Percentiles rank a stretch among this genome's conserved stretches.
Conservation (phyloP, 768 basidiomycete species). For the Phylloporus arenicola region DNA sequence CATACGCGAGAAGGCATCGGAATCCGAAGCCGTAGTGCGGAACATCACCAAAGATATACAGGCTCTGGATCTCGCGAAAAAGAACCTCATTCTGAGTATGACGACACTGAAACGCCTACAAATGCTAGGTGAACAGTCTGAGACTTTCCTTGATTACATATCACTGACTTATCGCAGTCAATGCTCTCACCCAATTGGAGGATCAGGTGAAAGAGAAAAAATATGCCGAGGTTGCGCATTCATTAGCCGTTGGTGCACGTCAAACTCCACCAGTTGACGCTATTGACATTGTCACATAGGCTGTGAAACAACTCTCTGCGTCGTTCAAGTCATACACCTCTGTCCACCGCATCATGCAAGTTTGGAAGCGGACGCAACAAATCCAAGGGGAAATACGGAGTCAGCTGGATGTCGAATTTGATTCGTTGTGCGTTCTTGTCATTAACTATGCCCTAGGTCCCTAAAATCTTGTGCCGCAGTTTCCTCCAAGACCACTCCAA, state of each 20-base stretch:
- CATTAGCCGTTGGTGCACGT: conserved; percentile 55
- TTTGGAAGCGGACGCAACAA: conserved; percentile 77
- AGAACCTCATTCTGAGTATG: conserved; percentile 86
- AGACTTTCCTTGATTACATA: not conserved
- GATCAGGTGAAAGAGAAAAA: conserved; percentile 70
- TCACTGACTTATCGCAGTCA: conserved; percentile 44
- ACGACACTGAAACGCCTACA: conserved; percentile 85
- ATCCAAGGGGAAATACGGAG: conserved; percentile 77
- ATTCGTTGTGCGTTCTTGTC: conserved; percentile 69
- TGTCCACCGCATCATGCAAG: conserved; percentile 68
- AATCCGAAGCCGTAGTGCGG: conserved; percentile 92
- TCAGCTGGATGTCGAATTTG: conserved; percentile 86
- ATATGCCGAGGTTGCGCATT: conserved; percentile 81
- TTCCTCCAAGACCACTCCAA: conserved; percentile 75
- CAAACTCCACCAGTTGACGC: conserved; percentile 11
- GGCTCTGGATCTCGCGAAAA: conserved; percentile 87
- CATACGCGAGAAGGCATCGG: conserved; percentile 93
- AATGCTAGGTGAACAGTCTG: conserved; percentile 72
- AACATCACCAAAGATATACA: conserved; percentile 97
- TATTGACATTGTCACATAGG: conserved; percentile 40
- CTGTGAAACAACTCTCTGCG: conserved; percentile 78
- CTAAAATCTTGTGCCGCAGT: conserved; percentile 35
- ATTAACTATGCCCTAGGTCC: not conserved
- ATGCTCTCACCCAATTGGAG: conserved; percentile 76
- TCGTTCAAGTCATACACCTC: conserved; percentile 77